Evolutionary conservation across 306 rosid species (phyloP), one percentile per base, ranked within the genome.

Genomic region (Pyrus betulifolia): DNA sequence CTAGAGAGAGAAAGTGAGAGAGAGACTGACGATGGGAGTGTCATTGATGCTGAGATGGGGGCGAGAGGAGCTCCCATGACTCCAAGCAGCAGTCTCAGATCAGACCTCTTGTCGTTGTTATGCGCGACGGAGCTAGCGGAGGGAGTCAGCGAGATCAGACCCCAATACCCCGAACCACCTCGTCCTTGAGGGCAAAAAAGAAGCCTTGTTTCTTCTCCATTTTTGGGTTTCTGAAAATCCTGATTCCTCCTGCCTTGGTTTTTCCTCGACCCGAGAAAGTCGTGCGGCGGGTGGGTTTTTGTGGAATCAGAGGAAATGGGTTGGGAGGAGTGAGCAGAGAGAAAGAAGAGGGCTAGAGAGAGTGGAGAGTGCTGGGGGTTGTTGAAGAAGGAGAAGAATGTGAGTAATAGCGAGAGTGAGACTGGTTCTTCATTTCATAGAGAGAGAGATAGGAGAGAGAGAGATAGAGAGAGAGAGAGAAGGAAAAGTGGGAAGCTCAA

Each of bases 61-160:
- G 97, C 93, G 11, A 96, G 97, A 17, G 99, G 96, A 25, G 99
- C 98, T 4, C 91, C 99, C 99, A 96, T 91, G 5, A 96, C 99
- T 3, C 99, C 99, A 0, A 96, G 86, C 44, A 96, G 76, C 46
- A 96, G 93, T 66, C 98, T 88, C 88, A 96, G 92, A 88, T 96
- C 99, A 85, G 98, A 89, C 94, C 94, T 84, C 82, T 80, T 86
- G 78, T 9, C 62, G 45, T 62, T 61, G 49, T 21, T 66, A 19
- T 71, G 85, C 14, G 91, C 87, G 44, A 72, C 51, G 8, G 89
- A 88, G 18, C 89, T 70, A 1, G 80, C 80, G 0, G 97, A 90
- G 13, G 97, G 93, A 44, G 97, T 84, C 38, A 98, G 87, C 12
- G 93, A 84, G 1, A 25, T 25, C 27, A 25, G 27, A 25, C 27